Percentiles rank a stretch among this genome's conserved stretches.
These are phyloP conservation scores for Penicillium sp. DNA, from an alignment of 2,329 filamentous ascomycete genomes.

Conservation along the genomic window DNA sequence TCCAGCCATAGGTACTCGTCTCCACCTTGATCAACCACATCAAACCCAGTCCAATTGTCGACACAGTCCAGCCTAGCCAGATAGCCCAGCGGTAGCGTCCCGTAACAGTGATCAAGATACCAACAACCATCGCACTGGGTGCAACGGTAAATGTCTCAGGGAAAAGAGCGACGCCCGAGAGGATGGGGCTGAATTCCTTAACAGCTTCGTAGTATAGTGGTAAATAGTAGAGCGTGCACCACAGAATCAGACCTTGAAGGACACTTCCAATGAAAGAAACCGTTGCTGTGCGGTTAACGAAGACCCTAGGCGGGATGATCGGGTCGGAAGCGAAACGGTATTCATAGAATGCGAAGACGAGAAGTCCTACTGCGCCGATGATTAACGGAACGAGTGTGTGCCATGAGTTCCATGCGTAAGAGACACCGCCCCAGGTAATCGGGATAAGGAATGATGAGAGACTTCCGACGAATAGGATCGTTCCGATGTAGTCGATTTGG, in stretches of 20 bases:
- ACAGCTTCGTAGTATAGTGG: slow-evolving; percentile 48
- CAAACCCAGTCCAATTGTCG: slow-evolving; percentile 59
- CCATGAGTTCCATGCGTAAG: slow-evolving; percentile 65
- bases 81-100: slow-evolving; percentile 63
- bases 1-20: slow-evolving; percentile 56
- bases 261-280: slow-evolving; percentile 55
- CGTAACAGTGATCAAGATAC: slow-evolving; percentile 50
- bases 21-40: slow-evolving; percentile 34
- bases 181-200: slow-evolving; percentile 55
- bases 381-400: slow-evolving; percentile 62
- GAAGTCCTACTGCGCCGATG: slow-evolving; percentile 54
- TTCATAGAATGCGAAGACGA: slow-evolving; percentile 58
- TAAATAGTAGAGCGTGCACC: slow-evolving; percentile 58
- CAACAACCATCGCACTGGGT: slow-evolving; percentile 57
- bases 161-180: slow-evolving; percentile 58
- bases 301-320: slow-evolving; percentile 48
- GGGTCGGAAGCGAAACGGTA: slow-evolving; percentile 52
- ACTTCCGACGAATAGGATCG: slow-evolving; percentile 60
- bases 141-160: slow-evolving; percentile 65
- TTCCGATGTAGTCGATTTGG: slow-evolving; percentile 64
- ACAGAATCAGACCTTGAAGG: slow-evolving; percentile 54
- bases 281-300: slow-evolving; percentile 48
- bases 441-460: slow-evolving; percentile 62
- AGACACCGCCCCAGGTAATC: slow-evolving; percentile 65
- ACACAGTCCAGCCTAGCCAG: slow-evolving; percentile 62